phyloP scores from a whole-genome alignment of 768 basidiomycete genomes.

The Lentinula aciculospora region DNA sequence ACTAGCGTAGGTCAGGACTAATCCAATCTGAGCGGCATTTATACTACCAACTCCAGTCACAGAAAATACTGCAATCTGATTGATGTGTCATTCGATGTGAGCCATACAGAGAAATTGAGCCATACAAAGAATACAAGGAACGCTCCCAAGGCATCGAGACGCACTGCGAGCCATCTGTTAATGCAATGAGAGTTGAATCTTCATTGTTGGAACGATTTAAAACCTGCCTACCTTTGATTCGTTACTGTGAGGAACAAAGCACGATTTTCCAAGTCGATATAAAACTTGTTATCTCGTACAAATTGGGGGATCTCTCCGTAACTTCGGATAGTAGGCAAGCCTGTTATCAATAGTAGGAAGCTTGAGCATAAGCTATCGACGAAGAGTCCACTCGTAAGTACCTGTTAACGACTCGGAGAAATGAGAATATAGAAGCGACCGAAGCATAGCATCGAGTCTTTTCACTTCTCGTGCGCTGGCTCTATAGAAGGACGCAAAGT shows the following conservation, averaged over 20 bases:
- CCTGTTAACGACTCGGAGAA: slow-evolving; percentile 74
- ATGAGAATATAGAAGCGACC: slow-evolving; percentile 71
- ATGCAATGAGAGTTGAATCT: neutral
- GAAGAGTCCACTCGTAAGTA: slow-evolving; percentile 7
- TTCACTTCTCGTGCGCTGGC: slow-evolving; percentile 72
- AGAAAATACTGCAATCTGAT: slow-evolving; percentile 60
- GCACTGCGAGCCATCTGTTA: slow-evolving; percentile 60
- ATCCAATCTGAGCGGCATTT: slow-evolving; percentile 62
- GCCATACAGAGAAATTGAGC: neutral
- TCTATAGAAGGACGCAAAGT: slow-evolving; percentile 66
- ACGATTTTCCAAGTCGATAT: slow-evolving; percentile 71
- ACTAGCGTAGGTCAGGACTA: slow-evolving; percentile 68
- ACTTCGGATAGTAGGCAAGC: slow-evolving; percentile 65
- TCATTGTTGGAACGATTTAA: neutral
- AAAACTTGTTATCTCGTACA: slow-evolving; percentile 54
- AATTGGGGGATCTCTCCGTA: slow-evolving; percentile 65
- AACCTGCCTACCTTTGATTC: slow-evolving; percentile 47
- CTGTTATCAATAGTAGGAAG: slow-evolving; percentile 7
- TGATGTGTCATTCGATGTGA: neutral
- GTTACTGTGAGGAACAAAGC: slow-evolving; percentile 61
- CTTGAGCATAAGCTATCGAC: neutral
- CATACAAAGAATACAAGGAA: slow-evolving; percentile 49
- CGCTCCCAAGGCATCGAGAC: slow-evolving; percentile 66
- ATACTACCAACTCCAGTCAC: slow-evolving; percentile 51
- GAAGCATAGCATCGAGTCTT: slow-evolving; percentile 60